Conservation (phyloP, 1,284 basidiomycete species). For the Trametes pubescens region DNA sequence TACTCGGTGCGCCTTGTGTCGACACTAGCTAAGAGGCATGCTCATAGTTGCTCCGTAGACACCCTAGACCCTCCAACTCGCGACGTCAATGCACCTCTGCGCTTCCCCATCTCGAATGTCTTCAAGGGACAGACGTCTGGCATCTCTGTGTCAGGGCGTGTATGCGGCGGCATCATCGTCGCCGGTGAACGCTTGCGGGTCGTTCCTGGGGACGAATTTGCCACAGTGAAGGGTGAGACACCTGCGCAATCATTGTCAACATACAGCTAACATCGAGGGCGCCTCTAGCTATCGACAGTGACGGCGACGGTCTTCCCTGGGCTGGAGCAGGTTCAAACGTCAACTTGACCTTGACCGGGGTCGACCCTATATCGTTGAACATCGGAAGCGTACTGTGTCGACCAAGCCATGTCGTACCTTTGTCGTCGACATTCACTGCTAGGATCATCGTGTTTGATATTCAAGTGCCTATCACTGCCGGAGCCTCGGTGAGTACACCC, state of each 20-base stretch:
- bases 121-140: slow-evolving; percentile 91
- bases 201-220: slow-evolving; percentile 92
- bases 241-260: background rate
- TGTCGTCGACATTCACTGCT: slow-evolving; percentile 82
- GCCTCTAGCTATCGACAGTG: slow-evolving; percentile 82
- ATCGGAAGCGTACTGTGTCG: slow-evolving; percentile 93
- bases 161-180: slow-evolving; percentile 90
- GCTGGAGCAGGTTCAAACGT: slow-evolving; percentile 92
- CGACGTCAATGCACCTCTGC: slow-evolving; percentile 79
- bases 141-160: slow-evolving; percentile 85
- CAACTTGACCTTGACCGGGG: slow-evolving; percentile 83
- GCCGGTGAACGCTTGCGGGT: slow-evolving; percentile 90
- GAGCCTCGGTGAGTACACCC: slow-evolving; percentile 72
- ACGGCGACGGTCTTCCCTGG: slow-evolving; percentile 84
- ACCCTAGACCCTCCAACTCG: slow-evolving; percentile 83
- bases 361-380: slow-evolving; percentile 88
- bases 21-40: background rate
- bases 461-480: slow-evolving; percentile 87
- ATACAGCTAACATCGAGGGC: background rate
- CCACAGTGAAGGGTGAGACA: slow-evolving; percentile 79
- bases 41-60: slow-evolving; percentile 56
- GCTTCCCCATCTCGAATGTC: slow-evolving; percentile 94
- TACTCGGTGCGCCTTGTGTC: slow-evolving; percentile 68
- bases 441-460: slow-evolving; percentile 96
- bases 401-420: slow-evolving; percentile 70